Percentiles rank a stretch among this genome's conserved stretches.
phyloP scores from a whole-genome alignment of 2,329 filamentous ascomycete genomes.

The Scytalidium lignicola region DNA sequence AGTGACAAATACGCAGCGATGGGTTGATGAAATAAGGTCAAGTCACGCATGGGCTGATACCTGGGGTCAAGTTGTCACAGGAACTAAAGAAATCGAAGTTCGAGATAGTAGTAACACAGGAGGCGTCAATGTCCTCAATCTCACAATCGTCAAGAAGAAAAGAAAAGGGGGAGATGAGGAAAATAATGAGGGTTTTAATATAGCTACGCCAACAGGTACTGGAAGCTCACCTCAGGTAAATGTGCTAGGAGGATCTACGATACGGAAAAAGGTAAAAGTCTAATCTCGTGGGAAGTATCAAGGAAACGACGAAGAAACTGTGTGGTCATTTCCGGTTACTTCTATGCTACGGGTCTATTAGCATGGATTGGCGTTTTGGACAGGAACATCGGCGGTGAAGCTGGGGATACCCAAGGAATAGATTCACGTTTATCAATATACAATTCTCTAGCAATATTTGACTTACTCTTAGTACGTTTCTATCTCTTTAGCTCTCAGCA shows the following conservation, averaged over 20 bases:
- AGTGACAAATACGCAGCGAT: conserved; percentile 59
- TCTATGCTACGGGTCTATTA: no score
- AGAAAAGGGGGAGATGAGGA: conserved; percentile 30
- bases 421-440: no score
- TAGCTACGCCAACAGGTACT: neutral
- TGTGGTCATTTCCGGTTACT: neutral
- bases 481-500: no score
- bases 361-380: no score
- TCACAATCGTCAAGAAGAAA: conserved; percentile 45
- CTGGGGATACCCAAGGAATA: no score
- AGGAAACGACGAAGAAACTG: neutral
- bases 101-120: conserved; percentile 9
- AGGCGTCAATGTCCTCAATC: conserved; percentile 31
- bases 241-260: conserved; percentile 42
- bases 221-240: conserved; percentile 32
- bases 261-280: conserved; percentile 54
- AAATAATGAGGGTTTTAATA: neutral
- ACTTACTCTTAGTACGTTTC: no score
- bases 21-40: conserved; percentile 61
- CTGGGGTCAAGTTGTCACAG: conserved; percentile 49
- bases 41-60: conserved; percentile 27
- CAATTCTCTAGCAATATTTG: no score
- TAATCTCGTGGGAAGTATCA: conserved; percentile 6
- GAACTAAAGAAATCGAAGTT: conserved; percentile 30
- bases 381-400: no score